phyloP scores from a whole-genome alignment of 2,329 filamentous ascomycete species.

The Venturia pyrina region DNA sequence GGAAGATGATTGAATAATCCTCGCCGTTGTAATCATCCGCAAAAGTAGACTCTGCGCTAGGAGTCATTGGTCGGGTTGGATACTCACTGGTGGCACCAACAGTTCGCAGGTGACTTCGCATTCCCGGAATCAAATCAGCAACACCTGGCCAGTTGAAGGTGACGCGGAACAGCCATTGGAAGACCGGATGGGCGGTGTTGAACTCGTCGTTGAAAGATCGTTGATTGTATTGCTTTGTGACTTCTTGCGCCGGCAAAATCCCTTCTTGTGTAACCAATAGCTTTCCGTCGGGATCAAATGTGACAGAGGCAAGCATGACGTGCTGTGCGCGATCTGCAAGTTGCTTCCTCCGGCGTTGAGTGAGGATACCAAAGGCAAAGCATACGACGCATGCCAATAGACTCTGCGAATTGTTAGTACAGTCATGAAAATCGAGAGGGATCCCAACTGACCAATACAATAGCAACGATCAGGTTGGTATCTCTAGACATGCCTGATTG shows the following conservation, averaged over 20 bases:
- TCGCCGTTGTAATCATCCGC: slow-evolving; percentile 42
- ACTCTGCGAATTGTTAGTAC: slow-evolving; percentile 20
- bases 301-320: slow-evolving; percentile 46
- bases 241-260: slow-evolving; percentile 59
- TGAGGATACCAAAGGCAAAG: slow-evolving; percentile 27
- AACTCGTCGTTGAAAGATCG: slow-evolving; percentile 63
- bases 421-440: neutral
- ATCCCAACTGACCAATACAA: slow-evolving; percentile 48
- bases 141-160: slow-evolving; percentile 68
- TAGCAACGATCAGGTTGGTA: slow-evolving; percentile 63
- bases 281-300: slow-evolving; percentile 57
- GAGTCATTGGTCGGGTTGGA: slow-evolving; percentile 17
- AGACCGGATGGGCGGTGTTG: slow-evolving; percentile 64
- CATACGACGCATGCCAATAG: slow-evolving; percentile 28
- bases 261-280: slow-evolving; percentile 63
- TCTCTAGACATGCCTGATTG: slow-evolving; percentile 37
- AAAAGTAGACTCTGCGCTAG: slow-evolving; percentile 19
- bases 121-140: slow-evolving; percentile 56
- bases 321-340: slow-evolving; percentile 40
- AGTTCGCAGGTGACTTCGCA: slow-evolving; percentile 58
- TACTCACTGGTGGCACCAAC: slow-evolving; percentile 29
- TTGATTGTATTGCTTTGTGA: slow-evolving; percentile 68
- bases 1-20: slow-evolving; percentile 67
- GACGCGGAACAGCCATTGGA: slow-evolving; percentile 79
- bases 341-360: slow-evolving; percentile 25